Base-by-base conservation (phyloP, 2,329 filamentous ascomycete genomes). In the Plectosphaerella sp. region DNA sequence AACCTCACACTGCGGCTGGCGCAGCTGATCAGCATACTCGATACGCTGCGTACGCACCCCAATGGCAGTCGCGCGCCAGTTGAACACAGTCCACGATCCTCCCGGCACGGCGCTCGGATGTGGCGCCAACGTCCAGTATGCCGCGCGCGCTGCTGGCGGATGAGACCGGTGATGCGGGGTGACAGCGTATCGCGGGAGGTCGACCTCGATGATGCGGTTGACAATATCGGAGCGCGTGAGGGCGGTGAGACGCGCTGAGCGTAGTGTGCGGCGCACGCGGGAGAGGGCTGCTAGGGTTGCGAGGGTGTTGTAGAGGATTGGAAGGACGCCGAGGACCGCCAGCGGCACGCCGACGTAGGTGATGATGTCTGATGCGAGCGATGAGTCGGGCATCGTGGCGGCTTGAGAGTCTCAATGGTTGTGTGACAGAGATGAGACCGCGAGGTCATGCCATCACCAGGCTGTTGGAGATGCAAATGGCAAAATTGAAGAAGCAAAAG, bases 281-380 rank as follows among this genome's bases (percentile, higher is more conserved):
- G 81, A 81, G 2, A 84, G 71, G 2, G 81, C 83, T 14, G 80
- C 69, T 24, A 86, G 75, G 3, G 82, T 84, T 24, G 77, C 74
- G 50, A 82, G 69, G 18, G 79, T 85, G 61, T 86, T 87, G 69
- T 86, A 87, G 43, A 87, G 71, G 48, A 87, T 87, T 0, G 84
- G 84, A 6, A 86, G 71, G 20, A 86, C 77, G 43, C 79, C 80
- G 2, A 85, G 65, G 2, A 84, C 74, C 1, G 78, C 82, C 16
- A 86, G 68, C 2, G 83, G 83, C n/a, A 55, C 48, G 37, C 56
- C 57, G 49, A 58, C 54, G 49, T 57, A 56, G 36, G 57, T 53
- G 48, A 52, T 50, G 47, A 54, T 52, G 24, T 49, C 49, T 10
- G 52, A 20, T 25, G 52, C 41, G 36, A 36, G 2, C 43, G 16